Evolutionary conservation across 2,329 filamentous ascomycete genomes (phyloP).

Genomic region (Zymoseptoria crescenta): DNA sequence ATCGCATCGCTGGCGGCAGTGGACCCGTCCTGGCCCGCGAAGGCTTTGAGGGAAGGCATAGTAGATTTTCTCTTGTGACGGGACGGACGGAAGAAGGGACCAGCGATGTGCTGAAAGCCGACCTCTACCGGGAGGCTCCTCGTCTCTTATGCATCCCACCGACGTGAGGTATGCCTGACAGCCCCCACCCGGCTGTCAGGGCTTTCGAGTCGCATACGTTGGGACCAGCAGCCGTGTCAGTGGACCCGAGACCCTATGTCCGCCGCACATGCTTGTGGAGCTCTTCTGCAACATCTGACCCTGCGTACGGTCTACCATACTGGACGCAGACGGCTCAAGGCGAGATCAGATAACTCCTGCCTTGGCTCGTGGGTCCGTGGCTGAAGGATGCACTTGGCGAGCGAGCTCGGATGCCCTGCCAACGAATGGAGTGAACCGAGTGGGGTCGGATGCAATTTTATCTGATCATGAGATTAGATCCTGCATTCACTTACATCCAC

Average conservation of each 20-base stretch:
- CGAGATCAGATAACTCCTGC: background rate
- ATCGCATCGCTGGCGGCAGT: background rate
- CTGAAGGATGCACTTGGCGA: background rate
- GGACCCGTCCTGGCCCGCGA: background rate
- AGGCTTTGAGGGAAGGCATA: background rate
- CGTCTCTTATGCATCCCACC: background rate
- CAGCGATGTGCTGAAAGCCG: background rate
- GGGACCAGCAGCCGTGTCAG: background rate
- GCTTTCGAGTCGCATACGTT: background rate
- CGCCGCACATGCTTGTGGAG: background rate
- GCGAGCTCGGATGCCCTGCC: background rate
- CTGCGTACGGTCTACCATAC: too few species aligned
- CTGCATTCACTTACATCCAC: background rate
- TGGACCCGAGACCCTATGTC: background rate
- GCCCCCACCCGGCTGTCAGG: too few species aligned
- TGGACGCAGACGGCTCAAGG: background rate
- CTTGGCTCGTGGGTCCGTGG: background rate
- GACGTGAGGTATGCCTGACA: background rate
- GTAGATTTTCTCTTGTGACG: background rate
- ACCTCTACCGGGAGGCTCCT: background rate
- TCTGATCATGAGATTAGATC: conserved; percentile 1
- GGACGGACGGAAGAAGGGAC: background rate
- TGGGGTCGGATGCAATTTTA: background rate
- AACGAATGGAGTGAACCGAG: background rate
- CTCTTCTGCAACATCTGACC: background rate